Conservation (phyloP, 2,329 filamentous ascomycete species). For the Fusarium transvaalense region DNA sequence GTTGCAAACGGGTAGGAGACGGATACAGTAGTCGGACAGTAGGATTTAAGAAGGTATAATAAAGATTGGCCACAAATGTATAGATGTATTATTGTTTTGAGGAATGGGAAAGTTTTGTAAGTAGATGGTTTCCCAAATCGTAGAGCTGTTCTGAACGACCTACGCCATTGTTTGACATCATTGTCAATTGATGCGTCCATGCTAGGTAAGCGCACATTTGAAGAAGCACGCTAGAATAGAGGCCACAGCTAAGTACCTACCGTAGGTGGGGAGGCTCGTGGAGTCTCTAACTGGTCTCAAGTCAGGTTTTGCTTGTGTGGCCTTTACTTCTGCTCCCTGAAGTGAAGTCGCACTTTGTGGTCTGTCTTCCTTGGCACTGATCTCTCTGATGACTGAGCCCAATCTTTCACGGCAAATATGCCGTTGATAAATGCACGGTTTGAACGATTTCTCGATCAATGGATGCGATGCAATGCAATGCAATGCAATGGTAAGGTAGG, state of each 20-base stretch:
- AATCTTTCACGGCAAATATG: not conserved
- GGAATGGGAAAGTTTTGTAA: not conserved
- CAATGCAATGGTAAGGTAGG: constrained; percentile 6
- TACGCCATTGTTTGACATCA: not conserved
- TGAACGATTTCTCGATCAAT: not conserved
- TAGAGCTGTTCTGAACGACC: not conserved
- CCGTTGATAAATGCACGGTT: not conserved
- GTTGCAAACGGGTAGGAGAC: not conserved
- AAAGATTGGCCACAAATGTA: not conserved
- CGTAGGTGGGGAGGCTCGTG: constrained; percentile 11
- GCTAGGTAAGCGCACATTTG: not conserved
- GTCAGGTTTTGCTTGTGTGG: constrained; percentile 2
- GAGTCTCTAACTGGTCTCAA: not conserved
- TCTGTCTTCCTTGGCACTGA: not conserved
- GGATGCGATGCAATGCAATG: constrained; percentile 3
- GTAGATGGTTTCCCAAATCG: not conserved
- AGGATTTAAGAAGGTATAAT: not conserved
- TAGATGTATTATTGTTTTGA: not conserved
- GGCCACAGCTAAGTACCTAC: constrained; percentile 2
- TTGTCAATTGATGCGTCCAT: not conserved
- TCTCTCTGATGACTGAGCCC: not conserved
- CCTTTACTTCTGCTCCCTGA: not conserved
- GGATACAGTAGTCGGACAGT: not conserved
- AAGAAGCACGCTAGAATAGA: constrained; percentile 29
- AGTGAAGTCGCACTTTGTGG: constrained; percentile 9